Conservation (phyloP, 495 filamentous ascomycete species). For the Daldinia decipiens region DNA sequence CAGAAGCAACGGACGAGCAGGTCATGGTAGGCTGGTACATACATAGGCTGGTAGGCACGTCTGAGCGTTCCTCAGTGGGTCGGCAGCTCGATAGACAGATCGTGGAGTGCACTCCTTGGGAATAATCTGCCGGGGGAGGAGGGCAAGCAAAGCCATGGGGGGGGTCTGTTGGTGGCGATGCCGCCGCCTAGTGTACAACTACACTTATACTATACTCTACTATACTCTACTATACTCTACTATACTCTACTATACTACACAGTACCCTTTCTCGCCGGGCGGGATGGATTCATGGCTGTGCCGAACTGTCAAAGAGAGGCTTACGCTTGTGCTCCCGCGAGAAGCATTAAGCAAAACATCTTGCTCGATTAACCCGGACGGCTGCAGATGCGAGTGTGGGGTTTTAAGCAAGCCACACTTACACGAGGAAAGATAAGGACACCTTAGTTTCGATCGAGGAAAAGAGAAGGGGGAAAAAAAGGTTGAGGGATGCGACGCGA, state of each 20-base stretch:
- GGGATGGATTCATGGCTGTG: conserved; percentile 37
- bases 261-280: not conserved
- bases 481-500: conserved; percentile 35
- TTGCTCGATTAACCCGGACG: conserved; percentile 40
- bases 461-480: not conserved
- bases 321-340: conserved; percentile 26
- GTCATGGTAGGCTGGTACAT: conserved; percentile 18
- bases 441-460: conserved; percentile 1
- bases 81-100: conserved; percentile 44
- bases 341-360: conserved; percentile 8
- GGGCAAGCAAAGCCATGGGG: conserved; percentile 34
- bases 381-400: conserved; percentile 34
- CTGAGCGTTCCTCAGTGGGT: conserved; percentile 37
- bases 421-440: conserved; percentile 45
- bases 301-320: conserved; percentile 31
- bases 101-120: conserved; percentile 52
- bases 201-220: not conserved
- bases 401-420: conserved; percentile 44
- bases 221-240: no score
- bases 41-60: conserved; percentile 14
- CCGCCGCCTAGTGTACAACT: conserved; percentile 13
- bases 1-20: conserved; percentile 49
- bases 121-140: conserved; percentile 47
- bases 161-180: conserved; percentile 29
- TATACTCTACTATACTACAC: not conserved